phyloP scores from a whole-genome alignment of 805 yeast genomes.

The Yarrowia osloensis region DNA sequence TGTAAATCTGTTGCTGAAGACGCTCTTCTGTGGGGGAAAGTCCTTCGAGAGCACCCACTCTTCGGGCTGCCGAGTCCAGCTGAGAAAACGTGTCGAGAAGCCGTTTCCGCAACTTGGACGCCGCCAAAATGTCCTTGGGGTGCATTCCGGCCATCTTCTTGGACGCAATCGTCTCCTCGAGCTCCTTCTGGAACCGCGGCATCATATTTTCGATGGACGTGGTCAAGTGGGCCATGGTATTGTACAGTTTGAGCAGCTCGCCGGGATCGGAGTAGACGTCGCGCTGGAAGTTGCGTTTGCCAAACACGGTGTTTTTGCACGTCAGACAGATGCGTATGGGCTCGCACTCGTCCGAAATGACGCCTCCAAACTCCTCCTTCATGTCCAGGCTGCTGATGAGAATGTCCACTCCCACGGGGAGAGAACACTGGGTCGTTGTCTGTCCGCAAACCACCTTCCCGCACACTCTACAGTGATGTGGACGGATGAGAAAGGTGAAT shows the following conservation, averaged over 20 bases:
- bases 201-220: slow-evolving; percentile 34
- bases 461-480: slow-evolving; percentile 91
- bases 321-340: slow-evolving; percentile 58
- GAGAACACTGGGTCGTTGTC: slow-evolving; percentile 63
- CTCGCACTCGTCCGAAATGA: slow-evolving; percentile 32
- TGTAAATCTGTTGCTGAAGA: slow-evolving; percentile 57
- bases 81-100: slow-evolving; percentile 53
- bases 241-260: slow-evolving; percentile 4
- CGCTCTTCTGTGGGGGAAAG: slow-evolving; percentile 48
- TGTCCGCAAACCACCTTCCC: slow-evolving; percentile 82
- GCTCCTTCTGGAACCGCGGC: slow-evolving; percentile 49
- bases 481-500: slow-evolving; percentile 63
- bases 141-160: slow-evolving; percentile 41
- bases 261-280: slow-evolving; percentile 47
- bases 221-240: slow-evolving; percentile 3
- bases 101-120: slow-evolving; percentile 48
- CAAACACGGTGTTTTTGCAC: slow-evolving; percentile 66
- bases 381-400: slow-evolving; percentile 40
- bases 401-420: slow-evolving; percentile 58
- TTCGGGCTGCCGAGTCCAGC: slow-evolving; percentile 53
- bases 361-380: slow-evolving; percentile 19
- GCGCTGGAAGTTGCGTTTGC: slow-evolving; percentile 51
- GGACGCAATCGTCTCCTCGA: slow-evolving; percentile 38
- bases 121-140: slow-evolving; percentile 38
- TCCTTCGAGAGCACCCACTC: slow-evolving; percentile 35